Evolutionary conservation across 2,329 filamentous ascomycete species (phyloP), one percentile per base, ranked within the genome.

Genomic region (Cryphonectria japonica): DNA sequence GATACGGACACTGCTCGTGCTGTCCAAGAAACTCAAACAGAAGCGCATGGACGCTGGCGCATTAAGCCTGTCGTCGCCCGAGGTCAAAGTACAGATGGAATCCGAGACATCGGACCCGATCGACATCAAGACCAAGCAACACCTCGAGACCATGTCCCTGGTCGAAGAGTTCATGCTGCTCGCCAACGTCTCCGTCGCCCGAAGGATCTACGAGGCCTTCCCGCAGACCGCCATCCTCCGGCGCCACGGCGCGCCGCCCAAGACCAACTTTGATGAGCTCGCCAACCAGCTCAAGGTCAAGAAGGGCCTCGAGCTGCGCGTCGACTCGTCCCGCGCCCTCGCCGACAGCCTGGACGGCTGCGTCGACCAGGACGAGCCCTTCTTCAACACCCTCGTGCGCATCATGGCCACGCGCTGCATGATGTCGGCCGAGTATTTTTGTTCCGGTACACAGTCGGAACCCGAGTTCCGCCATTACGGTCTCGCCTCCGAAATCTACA

Each of bases 111-210:
- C 95, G 1, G 96, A 98, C 78, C 95, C 96, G 0, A 92, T 97
- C 69, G 96, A 98, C 77, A 93, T 99, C 76, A 94, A 98, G 85
- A 97, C 95, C 7, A 99, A 99, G 83, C 88, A 95, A 76, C 89
- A 95, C 67, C 90, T 99, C 52, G 95, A 96, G 78, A 99, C 96
- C 68, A 99, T 98, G 84, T 98, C 95, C 32, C 88, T 99, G 6
- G 97, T 99, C 39, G 96, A 99, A 79, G 96, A 99, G 80, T 98
- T 99, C 86, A 99, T 99, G 96, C 86, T 99, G 78, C 92, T 98
- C 80, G 97, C 96, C 85, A 99, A 99, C 83, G 94, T 94, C 78
- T 95, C 92, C 76, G 97, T 99, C 41, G 96, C 95, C 8, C 88
- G 90, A 75, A 95, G 94, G 80, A 97, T 97, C 78, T 94, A 97